Conservation (phyloP, 2,329 filamentous ascomycete species). For the Pseudopithomyces maydicus region DNA sequence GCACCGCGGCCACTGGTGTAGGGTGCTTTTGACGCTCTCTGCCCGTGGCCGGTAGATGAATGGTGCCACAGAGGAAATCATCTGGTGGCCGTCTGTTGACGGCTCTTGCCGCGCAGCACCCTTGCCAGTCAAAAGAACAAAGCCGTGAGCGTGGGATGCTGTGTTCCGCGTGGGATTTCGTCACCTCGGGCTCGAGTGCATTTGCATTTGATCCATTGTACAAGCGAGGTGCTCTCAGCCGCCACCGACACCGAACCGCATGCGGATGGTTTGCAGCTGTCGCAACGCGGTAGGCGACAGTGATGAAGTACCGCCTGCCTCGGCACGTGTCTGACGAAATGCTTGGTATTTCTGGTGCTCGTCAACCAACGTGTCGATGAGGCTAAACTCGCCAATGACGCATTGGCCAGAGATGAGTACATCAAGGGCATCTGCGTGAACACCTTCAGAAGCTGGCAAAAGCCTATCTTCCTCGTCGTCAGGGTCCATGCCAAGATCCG, state of each 20-base stretch:
- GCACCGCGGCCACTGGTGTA: not conserved
- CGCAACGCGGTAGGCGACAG: conserved; percentile 40
- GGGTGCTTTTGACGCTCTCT: too few species aligned
- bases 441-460: conserved; percentile 31
- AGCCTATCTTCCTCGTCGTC: conserved; percentile 38
- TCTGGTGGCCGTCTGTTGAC: not conserved
- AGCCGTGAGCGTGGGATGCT: not conserved
- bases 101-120: not conserved
- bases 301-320: conserved; percentile 24
- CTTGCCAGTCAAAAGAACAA: not conserved
- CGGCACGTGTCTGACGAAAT: conserved; percentile 34
- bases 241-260: conserved; percentile 40
- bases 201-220: not conserved
- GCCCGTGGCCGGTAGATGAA: too few species aligned
- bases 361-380: conserved; percentile 48
- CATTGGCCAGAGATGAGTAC: conserved; percentile 54
- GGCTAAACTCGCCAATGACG: conserved; percentile 50
- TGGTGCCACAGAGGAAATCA: not conserved
- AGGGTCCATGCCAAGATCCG: conserved; percentile 48
- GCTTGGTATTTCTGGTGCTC: conserved; percentile 47
- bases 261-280: conserved; percentile 39
- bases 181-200: not conserved
- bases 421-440: conserved; percentile 45
- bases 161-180: not conserved
- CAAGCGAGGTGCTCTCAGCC: conserved; percentile 23